Evolutionary conservation across 352 stramenopile genomes (phyloP).

Genomic region (Phytophthora crassamura): DNA sequence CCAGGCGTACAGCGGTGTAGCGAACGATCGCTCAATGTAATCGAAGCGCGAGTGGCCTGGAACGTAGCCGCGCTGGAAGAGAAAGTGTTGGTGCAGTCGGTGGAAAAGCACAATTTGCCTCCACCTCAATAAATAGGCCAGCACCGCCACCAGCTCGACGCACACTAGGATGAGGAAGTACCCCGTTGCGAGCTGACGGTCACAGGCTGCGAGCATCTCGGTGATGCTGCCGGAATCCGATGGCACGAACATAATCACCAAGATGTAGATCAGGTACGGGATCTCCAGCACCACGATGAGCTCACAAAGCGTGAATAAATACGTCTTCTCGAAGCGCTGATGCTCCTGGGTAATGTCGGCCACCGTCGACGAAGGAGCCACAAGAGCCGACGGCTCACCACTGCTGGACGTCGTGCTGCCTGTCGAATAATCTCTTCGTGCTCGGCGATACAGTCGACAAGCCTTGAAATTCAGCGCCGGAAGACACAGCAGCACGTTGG

Average conservation of each 20-base stretch:
- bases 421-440: conserved; percentile 28
- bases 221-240: conserved; percentile 45
- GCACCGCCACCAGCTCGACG: conserved; percentile 55
- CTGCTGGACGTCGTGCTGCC: conserved; percentile 36
- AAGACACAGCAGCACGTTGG: conserved; percentile 72
- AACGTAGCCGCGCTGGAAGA: conserved; percentile 72
- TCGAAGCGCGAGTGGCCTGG: conserved; percentile 70
- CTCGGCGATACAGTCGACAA: conserved; percentile 59
- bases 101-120: conserved; percentile 86
- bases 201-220: conserved; percentile 40
- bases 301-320: conserved; percentile 78
- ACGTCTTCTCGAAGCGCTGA: conserved; percentile 69
- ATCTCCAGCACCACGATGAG: conserved; percentile 82
- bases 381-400: conserved; percentile 21
- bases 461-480: conserved; percentile 68
- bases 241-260: conserved; percentile 58
- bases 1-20: conserved; percentile 50
- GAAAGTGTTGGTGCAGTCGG: conserved; percentile 76
- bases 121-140: conserved; percentile 72
- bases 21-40: conserved; percentile 66
- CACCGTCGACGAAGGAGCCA: conserved; percentile 35
- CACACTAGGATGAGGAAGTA: conserved; percentile 53
- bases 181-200: conserved; percentile 29
- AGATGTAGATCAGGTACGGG: conserved; percentile 64
- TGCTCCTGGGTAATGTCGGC: conserved; percentile 52